phyloP scores from a whole-genome alignment of 352 stramenopile genomes.

The Globisporangium orthogonon region DNA sequence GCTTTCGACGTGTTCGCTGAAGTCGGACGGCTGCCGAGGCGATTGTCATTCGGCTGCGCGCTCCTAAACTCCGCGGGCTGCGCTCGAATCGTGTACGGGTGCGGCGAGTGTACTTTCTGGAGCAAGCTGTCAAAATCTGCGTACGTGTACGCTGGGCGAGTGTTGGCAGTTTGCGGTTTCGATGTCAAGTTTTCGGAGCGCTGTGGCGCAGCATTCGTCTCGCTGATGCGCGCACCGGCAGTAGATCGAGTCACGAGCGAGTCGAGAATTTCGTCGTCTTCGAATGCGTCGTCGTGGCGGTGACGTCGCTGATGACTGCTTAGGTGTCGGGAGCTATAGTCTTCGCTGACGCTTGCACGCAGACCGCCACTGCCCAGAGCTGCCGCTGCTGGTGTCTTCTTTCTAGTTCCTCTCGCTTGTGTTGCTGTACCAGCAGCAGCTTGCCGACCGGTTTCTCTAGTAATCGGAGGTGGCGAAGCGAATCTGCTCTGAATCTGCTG shows the following conservation, averaged over 20 bases:
- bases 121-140: slow-evolving; percentile 40
- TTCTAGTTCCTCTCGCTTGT: not conserved
- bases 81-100: slow-evolving; percentile 19
- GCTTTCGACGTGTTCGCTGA: not conserved
- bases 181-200: not conserved
- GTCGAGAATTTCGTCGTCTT: slow-evolving; percentile 33
- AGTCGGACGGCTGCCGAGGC: not conserved
- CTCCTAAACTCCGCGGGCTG: slow-evolving; percentile 6
- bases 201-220: not conserved
- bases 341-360: not conserved
- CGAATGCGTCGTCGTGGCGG: not conserved
- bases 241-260: slow-evolving; percentile 17
- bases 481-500: not conserved
- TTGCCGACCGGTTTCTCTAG: not conserved
- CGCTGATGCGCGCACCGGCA: not conserved
- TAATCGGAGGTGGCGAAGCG: not conserved
- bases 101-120: slow-evolving; percentile 20
- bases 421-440: not conserved
- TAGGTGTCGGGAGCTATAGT: not conserved
- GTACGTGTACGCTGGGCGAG: slow-evolving; percentile 6
- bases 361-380: not conserved
- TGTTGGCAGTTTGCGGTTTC: not conserved
- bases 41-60: slow-evolving; percentile 9
- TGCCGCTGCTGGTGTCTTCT: not conserved
- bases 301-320: not conserved